Conservation (phyloP, 176 grass and related monocot genomes). For the Carex myosuroides region DNA sequence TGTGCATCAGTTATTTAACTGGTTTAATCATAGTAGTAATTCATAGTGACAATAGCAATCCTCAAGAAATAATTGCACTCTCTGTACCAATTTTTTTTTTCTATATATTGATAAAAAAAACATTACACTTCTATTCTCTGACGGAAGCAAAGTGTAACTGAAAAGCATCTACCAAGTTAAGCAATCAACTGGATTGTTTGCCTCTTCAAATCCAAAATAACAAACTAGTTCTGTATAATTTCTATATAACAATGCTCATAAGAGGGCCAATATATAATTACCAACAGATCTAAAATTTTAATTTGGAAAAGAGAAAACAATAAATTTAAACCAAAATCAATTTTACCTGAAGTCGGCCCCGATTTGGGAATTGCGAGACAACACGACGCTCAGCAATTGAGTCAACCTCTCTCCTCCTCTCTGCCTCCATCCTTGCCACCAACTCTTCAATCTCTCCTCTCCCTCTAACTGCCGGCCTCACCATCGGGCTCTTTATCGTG, state of each 20-base stretch:
- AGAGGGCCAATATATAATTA: neutral
- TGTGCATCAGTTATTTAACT: neutral
- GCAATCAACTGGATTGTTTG: neutral
- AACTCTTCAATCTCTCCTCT: slow-evolving; percentile 64
- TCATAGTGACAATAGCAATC: neutral
- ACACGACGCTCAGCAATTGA: slow-evolving; percentile 38
- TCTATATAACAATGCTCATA: neutral
- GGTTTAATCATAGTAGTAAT: neutral
- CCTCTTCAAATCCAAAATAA: neutral
- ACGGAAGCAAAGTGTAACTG: neutral
- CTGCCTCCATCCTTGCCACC: slow-evolving; percentile 55
- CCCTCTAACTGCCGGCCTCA: slow-evolving; percentile 38
- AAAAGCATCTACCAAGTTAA: neutral
- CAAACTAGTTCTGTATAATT: neutral
- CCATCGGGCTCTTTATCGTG: neutral
- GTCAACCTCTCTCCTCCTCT: slow-evolving; percentile 52
- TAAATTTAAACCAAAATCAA: neutral
- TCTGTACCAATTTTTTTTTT: neutral
- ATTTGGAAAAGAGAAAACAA: neutral
- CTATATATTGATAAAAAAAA: neutral
- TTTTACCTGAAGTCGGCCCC: slow-evolving; percentile 76
- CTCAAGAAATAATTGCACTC: neutral
- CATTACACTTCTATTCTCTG: neutral
- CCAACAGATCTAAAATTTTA: neutral
- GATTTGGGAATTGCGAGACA: slow-evolving; percentile 60